phyloP scores from a whole-genome alignment of 2,329 filamentous ascomycete genomes.

The Furcasterigmium sp. region DNA sequence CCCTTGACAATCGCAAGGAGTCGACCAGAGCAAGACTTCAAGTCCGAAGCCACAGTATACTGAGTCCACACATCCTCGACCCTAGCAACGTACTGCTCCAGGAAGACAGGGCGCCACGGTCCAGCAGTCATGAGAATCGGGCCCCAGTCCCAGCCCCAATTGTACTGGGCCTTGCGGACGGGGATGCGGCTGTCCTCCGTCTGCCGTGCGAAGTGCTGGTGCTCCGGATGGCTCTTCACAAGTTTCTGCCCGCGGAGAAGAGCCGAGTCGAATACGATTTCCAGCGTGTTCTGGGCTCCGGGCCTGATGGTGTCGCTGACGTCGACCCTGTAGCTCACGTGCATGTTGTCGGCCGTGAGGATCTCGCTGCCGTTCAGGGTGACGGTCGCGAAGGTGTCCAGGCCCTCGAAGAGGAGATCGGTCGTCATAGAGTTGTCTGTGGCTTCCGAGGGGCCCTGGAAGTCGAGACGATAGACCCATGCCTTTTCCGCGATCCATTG shows the following conservation, averaged over 20 bases:
- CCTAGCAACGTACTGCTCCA: constrained; percentile 58
- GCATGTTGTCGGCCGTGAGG: constrained; percentile 58
- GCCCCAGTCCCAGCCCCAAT: constrained; percentile 71
- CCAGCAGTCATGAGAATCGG: constrained; percentile 57
- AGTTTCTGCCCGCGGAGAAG: constrained; percentile 45
- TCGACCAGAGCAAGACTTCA: constrained; percentile 23
- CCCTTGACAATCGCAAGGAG: constrained; percentile 10
- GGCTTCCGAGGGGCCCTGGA: constrained; percentile 16
- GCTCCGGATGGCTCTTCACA: constrained; percentile 44
- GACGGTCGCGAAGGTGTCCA: constrained; percentile 59
- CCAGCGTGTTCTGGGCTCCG: constrained; percentile 36
- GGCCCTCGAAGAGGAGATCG: constrained; percentile 56
- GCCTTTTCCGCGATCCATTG: constrained; percentile 58
- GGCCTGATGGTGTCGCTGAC: constrained; percentile 37
- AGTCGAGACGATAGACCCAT: constrained; percentile 50
- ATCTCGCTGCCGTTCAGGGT: constrained; percentile 48
- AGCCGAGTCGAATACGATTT: constrained; percentile 54
- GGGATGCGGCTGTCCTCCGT: constrained; percentile 30
- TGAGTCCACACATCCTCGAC: constrained; percentile 53
- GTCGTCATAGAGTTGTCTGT: constrained; percentile 10
- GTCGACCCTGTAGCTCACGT: constrained; percentile 50
- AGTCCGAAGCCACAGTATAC: constrained; percentile 26
- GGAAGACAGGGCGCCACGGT: constrained; percentile 60
- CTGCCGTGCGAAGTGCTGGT: constrained; percentile 47
- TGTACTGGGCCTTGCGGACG: constrained; percentile 60